Evolutionary conservation across 176 grass and related monocot genomes (phyloP), one percentile per base, ranked within the genome.

Genomic region (Oryza rufipogon): DNA sequence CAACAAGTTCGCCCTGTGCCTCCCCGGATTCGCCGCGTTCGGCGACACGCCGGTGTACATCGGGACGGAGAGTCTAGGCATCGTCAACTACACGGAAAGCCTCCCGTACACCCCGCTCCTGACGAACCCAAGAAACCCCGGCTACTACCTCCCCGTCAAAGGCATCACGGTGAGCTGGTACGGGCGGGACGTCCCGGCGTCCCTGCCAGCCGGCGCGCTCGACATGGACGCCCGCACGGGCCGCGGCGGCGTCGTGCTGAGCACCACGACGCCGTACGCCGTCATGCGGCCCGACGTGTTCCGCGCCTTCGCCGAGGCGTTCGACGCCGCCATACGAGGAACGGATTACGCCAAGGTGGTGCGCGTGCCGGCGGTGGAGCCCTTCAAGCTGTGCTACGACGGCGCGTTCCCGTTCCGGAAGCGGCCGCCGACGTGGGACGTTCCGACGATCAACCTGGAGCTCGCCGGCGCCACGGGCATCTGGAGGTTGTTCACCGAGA

Each of bases 211-310:
- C 26, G 15, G 34, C 9, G 61, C 68, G 61, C 74, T 95, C 5
- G 36, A 76, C 5, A 33, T 93, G 30, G 67, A 90, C 77, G 41
- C 7, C 5, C 14, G 11, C 7, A 48, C 25, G 1, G 75, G 86
- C 73, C 80, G 41, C 48, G 89, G 89, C 75, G 92, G 92, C 67
- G 81, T 91, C 23, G 65, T n/a, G 77, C 84, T 94, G 5, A 91
- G 84, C 87, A 90, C 87, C 4, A 33, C 74, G 6, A 70, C 56
- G 63, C 77, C 84, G 2, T 94, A 91, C 84, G 85, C 84, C 13
- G 45, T 60, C 7, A 80, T 95, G 34, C 84, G 74, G 26, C 87
- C 64, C 25, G 75, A 86, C 36, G 81, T 95, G 77, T 92, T 77
- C 85, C 44, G 48, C 7, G 44, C 78, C 12, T 82, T 95, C 19